Conservation (phyloP, 2,329 filamentous ascomycete species). For the Madurella mycetomatis region DNA sequence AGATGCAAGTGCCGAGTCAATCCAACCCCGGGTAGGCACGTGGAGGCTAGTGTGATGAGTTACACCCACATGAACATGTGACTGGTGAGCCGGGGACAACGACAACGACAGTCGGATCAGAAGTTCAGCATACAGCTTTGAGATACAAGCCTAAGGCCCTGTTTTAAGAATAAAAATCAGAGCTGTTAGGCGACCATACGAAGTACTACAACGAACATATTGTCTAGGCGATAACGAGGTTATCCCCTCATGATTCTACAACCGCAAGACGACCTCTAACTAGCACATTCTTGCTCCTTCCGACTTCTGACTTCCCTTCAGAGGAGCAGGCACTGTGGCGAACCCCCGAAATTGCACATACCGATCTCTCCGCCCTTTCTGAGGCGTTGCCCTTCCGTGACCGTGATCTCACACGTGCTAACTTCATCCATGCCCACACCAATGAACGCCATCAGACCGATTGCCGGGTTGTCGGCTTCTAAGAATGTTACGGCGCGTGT, state of each 20-base stretch:
- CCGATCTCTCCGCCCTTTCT: constrained; percentile 68
- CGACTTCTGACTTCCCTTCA: constrained; percentile 44
- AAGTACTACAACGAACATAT: not conserved
- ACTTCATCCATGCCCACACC: constrained; percentile 75
- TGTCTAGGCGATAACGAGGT: not conserved
- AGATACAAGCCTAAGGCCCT: no score
- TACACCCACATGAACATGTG: no score
- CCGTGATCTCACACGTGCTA: constrained; percentile 66
- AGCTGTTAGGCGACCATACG: not conserved
- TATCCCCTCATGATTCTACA: constrained; percentile 20
- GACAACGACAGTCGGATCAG: no score
- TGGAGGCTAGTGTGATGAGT: no score
- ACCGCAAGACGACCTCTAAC: constrained; percentile 30
- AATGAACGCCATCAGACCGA: constrained; percentile 67
- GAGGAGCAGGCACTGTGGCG: constrained; percentile 65
- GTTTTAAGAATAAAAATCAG: no score
- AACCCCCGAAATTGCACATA: constrained; percentile 80
- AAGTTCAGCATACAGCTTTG: no score
- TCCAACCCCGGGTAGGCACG: no score
- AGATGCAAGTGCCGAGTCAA: no score
- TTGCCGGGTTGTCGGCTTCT: constrained; percentile 61
- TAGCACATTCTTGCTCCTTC: constrained; percentile 30
- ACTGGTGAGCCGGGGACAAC: no score
- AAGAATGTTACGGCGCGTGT: constrained; percentile 67
- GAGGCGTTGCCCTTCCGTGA: constrained; percentile 60